phyloP scores from a whole-genome alignment of 2,329 filamentous ascomycete genomes.

The Metarhizium robertsii region DNA sequence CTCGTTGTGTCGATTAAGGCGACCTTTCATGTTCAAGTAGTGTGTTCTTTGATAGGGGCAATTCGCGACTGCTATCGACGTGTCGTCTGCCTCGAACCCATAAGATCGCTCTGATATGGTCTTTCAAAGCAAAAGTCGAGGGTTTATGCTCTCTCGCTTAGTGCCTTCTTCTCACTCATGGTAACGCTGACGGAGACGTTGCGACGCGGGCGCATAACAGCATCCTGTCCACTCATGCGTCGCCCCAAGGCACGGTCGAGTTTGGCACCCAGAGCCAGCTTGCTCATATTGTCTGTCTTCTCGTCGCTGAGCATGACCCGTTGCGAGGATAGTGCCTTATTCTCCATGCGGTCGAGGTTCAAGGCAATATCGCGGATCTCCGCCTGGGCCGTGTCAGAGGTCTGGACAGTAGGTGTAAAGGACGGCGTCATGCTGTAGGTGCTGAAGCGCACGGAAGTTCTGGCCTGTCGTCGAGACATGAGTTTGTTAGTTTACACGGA shows the following conservation, averaged over 20 bases:
- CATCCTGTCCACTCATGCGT: conserved; percentile 82
- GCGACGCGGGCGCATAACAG: conserved; percentile 59
- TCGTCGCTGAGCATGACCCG: conserved; percentile 62
- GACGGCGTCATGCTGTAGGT: conserved; percentile 52
- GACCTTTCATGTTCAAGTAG: background rate
- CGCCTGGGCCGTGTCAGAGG: conserved; percentile 44
- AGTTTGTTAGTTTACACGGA: conserved; percentile 3
- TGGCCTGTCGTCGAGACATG: conserved; percentile 29
- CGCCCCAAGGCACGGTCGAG: conserved; percentile 79
- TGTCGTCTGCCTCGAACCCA: background rate
- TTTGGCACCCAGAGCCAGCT: conserved; percentile 82
- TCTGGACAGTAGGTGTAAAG: conserved; percentile 47
- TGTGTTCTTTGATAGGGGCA: background rate
- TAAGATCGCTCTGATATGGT: background rate
- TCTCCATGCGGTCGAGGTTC: conserved; percentile 79
- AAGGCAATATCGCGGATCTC: conserved; percentile 64
- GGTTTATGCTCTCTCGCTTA: conserved; percentile 23
- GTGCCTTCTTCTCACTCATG: conserved; percentile 26
- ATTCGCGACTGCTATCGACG: background rate
- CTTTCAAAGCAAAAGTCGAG: background rate
- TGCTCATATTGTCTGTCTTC: conserved; percentile 74
- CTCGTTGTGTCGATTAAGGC: background rate
- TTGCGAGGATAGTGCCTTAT: conserved; percentile 75
- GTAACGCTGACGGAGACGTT: conserved; percentile 15
- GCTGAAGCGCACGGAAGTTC: conserved; percentile 48